phyloP scores from a whole-genome alignment of 176 grass and related monocot genomes.

The Carex cristatella region DNA sequence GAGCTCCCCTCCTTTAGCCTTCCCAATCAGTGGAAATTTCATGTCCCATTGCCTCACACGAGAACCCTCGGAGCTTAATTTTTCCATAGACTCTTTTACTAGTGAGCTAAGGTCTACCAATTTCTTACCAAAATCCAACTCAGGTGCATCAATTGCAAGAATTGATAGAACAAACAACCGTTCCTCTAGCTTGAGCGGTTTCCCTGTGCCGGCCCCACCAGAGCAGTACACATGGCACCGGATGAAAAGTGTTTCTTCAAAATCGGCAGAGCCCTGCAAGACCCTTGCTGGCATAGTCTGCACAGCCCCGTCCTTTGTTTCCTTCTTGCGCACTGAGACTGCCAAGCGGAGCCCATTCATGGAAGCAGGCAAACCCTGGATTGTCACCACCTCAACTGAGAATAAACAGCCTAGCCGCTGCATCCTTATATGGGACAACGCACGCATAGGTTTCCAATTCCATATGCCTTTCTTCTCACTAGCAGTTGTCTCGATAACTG shows the following conservation, averaged over 20 bases:
- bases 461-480: conserved; percentile 75
- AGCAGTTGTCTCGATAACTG: neutral
- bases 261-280: conserved; percentile 59
- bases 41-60: conserved; percentile 69
- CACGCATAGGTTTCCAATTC: conserved; percentile 73
- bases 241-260: conserved; percentile 89
- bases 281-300: conserved; percentile 86
- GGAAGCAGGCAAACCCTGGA: conserved; percentile 62
- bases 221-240: conserved; percentile 80
- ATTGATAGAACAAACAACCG: conserved; percentile 50
- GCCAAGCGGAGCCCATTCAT: conserved; percentile 93
- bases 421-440: conserved; percentile 70
- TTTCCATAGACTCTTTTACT: conserved; percentile 75
- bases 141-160: conserved; percentile 73
- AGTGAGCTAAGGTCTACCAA: conserved; percentile 60
- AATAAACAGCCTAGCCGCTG: conserved; percentile 72
- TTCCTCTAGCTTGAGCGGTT: conserved; percentile 56
- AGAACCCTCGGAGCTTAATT: conserved; percentile 44
- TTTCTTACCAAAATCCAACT: conserved; percentile 68
- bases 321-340: conserved; percentile 79
- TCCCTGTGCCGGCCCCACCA: conserved; percentile 42
- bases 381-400: conserved; percentile 72
- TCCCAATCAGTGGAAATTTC: conserved; percentile 53
- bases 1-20: conserved; percentile 85
- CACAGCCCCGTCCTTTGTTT: conserved; percentile 73